Conservation (phyloP, 129 eudicot genomes). For the Ambrosia artemisiifolia region DNA sequence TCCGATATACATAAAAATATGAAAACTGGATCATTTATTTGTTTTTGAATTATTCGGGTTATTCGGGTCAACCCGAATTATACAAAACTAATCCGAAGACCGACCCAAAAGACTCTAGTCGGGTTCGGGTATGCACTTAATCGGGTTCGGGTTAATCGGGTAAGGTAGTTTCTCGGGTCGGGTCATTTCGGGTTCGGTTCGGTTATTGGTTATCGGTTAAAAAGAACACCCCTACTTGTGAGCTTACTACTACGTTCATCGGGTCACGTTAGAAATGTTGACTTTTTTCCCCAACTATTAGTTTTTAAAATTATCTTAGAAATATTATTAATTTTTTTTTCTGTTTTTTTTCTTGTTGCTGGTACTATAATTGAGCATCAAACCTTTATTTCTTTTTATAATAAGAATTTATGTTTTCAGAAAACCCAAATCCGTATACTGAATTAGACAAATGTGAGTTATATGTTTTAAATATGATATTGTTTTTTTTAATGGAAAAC, state of each 20-base stretch:
- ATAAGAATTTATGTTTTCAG: neutral
- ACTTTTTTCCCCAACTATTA: neutral
- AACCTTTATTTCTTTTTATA: neutral
- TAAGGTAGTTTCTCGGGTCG: too few relatives aligned
- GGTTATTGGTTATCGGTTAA: too few relatives aligned
- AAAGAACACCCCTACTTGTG: too few relatives aligned
- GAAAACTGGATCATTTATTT: too few relatives aligned
- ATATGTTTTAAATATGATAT: neutral
- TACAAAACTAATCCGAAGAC: too few relatives aligned
- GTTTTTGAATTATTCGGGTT: too few relatives aligned
- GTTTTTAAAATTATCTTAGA: neutral
- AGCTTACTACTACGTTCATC: conserved; percentile 33
- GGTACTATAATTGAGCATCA: neutral
- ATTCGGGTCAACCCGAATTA: too few relatives aligned
- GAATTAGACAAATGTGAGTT: neutral
- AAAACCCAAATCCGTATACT: neutral
- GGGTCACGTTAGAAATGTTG: conserved; percentile 6
- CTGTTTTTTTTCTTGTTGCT: neutral
- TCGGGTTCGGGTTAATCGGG: too few relatives aligned
- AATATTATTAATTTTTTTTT: neutral
- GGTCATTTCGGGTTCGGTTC: too few relatives aligned
- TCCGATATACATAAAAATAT: too few relatives aligned
- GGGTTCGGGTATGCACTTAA: too few relatives aligned
- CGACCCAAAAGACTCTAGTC: too few relatives aligned
- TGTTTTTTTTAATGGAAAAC: neutral